phyloP scores from a whole-genome alignment of 2,329 filamentous ascomycete genomes.

The Cyphellophora attinorum region DNA sequence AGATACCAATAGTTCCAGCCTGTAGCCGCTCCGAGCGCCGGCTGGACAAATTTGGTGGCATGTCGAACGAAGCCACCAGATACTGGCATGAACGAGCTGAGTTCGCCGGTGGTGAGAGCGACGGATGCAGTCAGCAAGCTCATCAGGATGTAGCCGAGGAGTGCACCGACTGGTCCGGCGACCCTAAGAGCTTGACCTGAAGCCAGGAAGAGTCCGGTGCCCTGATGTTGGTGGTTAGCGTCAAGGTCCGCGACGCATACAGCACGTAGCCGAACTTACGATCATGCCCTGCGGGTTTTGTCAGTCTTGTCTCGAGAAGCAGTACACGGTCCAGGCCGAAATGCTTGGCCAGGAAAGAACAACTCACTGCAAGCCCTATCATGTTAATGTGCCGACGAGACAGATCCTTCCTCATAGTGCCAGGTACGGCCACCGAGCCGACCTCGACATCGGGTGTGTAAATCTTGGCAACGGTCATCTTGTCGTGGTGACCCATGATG shows the following conservation, averaged over 20 bases:
- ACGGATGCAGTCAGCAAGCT: slow-evolving; percentile 31
- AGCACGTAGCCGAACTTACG: too few species aligned
- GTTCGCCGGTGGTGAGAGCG: slow-evolving; percentile 29
- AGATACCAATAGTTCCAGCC: slow-evolving; percentile 29
- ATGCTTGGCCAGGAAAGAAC: too few species aligned
- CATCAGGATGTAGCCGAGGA: slow-evolving; percentile 26
- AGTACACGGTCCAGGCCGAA: too few species aligned
- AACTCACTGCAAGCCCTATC: slow-evolving; percentile 29
- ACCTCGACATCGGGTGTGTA: not conserved
- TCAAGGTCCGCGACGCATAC: too few species aligned
- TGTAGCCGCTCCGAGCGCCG: slow-evolving; percentile 36
- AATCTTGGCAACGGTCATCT: too few species aligned
- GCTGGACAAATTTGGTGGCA: slow-evolving; percentile 33
- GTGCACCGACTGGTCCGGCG: slow-evolving; percentile 50
- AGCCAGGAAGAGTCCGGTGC: slow-evolving; percentile 77
- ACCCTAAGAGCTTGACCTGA: slow-evolving; percentile 60
- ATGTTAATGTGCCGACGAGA: slow-evolving; percentile 27
- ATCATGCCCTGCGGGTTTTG: too few species aligned
- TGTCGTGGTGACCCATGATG: too few species aligned
- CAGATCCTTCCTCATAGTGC: slow-evolving; percentile 18
- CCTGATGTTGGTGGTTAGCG: too few species aligned
- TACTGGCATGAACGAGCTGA: slow-evolving; percentile 27
- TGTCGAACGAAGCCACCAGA: slow-evolving; percentile 39
- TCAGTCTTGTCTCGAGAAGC: too few species aligned
- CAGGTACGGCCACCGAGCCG: not conserved